These are phyloP conservation scores for Crepidotus variabilis DNA, from an alignment of 768 basidiomycete species.

Conservation along the genomic window DNA sequence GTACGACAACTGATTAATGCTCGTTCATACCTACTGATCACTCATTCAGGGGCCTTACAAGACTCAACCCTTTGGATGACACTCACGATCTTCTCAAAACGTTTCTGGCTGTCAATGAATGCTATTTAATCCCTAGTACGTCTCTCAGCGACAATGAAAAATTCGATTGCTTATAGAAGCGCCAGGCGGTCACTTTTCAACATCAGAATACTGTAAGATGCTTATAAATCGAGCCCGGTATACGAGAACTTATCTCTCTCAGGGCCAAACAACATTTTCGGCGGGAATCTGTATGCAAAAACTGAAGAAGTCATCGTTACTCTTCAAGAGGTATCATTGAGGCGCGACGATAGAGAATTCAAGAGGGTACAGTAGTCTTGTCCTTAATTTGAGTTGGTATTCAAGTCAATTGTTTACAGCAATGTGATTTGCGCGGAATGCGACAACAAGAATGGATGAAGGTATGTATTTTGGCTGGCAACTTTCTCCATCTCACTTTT, in stretches of 20 bases:
- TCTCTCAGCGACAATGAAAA: background rate
- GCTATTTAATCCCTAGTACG: background rate
- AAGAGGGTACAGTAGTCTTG: background rate
- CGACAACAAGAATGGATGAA: conserved; percentile 16
- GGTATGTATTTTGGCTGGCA: conserved; percentile 6
- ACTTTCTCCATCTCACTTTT: background rate
- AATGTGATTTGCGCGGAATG: conserved; percentile 6
- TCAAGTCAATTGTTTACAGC: background rate
- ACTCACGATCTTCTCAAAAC: background rate
- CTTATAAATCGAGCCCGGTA: too few species aligned
- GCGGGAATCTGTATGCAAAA: too few species aligned
- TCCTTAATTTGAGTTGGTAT: background rate
- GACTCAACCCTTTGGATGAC: background rate
- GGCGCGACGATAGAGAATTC: background rate
- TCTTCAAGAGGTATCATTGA: background rate
- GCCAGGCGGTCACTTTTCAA: too few species aligned
- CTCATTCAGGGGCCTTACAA: background rate
- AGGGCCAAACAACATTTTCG: too few species aligned
- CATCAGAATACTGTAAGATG: too few species aligned
- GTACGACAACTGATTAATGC: too few species aligned
- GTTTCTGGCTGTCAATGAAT: background rate
- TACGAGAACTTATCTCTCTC: too few species aligned
- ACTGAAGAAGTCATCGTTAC: too few species aligned
- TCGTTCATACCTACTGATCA: background rate
- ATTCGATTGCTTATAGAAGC: background rate